These are phyloP conservation scores for Pestalotiopsis fici DNA, from an alignment of 2,329 filamentous ascomycete genomes.

Conservation along the genomic window DNA sequence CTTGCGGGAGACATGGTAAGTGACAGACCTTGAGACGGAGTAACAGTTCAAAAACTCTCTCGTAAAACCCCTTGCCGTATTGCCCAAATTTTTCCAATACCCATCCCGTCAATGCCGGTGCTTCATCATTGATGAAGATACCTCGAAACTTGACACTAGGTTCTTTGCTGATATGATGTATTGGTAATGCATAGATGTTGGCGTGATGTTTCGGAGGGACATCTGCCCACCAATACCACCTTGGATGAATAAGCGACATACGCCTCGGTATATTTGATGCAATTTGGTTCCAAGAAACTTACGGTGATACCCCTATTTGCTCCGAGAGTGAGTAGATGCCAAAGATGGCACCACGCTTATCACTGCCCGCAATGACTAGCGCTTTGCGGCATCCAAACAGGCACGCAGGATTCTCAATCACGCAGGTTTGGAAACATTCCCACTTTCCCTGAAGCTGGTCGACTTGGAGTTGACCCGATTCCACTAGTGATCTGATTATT, in stretches of 20 bases:
- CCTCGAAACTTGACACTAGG: slow-evolving; percentile 62
- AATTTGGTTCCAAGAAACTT: slow-evolving; percentile 8
- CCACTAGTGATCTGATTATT: slow-evolving; percentile 46
- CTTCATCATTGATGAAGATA: slow-evolving; percentile 65
- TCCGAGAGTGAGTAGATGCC: slow-evolving; percentile 62
- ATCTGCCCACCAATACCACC: slow-evolving; percentile 63
- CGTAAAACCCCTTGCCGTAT: slow-evolving; percentile 60
- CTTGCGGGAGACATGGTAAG: too few species aligned
- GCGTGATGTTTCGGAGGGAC: slow-evolving; percentile 49
- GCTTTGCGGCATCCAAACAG: slow-evolving; percentile 45
- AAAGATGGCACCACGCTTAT: slow-evolving; percentile 60
- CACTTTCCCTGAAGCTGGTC: slow-evolving; percentile 52
- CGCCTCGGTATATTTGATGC: not conserved
- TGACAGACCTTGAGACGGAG: slow-evolving; percentile 47
- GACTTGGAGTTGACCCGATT: slow-evolving; percentile 47
- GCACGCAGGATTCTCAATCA: slow-evolving; percentile 44
- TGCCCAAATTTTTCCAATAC: slow-evolving; percentile 43
- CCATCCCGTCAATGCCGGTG: slow-evolving; percentile 48
- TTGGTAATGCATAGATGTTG: slow-evolving; percentile 50
- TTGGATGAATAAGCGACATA: slow-evolving; percentile 1
- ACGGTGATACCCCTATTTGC: slow-evolving; percentile 62
- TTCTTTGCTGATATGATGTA: slow-evolving; percentile 47
- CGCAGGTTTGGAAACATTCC: slow-evolving; percentile 55
- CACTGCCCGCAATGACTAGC: slow-evolving; percentile 58
- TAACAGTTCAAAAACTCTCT: slow-evolving; percentile 63